A percentile compares a stretch with the other conserved stretches of the same genome.
phyloP scores from a whole-genome alignment of 2,329 filamentous ascomycete genomes.

The Fusarium zealandicum region DNA sequence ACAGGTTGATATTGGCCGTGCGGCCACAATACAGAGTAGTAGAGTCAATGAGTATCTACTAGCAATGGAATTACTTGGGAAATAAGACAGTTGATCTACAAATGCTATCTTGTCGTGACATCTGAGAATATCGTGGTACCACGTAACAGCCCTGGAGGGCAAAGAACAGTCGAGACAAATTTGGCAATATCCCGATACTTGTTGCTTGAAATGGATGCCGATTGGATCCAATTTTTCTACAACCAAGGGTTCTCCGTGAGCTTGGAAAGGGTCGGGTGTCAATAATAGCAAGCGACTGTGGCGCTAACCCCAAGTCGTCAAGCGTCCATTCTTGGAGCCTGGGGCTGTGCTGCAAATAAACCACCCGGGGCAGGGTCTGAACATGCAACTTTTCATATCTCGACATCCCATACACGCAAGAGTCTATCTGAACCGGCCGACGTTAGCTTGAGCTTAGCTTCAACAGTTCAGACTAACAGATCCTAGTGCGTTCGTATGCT shows the following conservation, averaged over 20 bases:
- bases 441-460: background rate
- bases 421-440: background rate
- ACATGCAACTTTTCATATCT: constrained; percentile 1
- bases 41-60: too few relatives aligned
- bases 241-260: background rate
- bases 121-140: too few relatives aligned
- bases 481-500: constrained; percentile 5
- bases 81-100: too few relatives aligned
- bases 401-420: background rate
- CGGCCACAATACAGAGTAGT: too few relatives aligned
- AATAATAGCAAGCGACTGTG: background rate
- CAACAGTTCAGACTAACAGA: background rate
- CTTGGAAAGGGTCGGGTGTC: too few relatives aligned
- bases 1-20: too few relatives aligned
- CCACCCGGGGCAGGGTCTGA: background rate
- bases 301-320: constrained; percentile 1
- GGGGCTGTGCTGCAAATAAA: constrained; percentile 7
- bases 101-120: too few relatives aligned
- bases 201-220: background rate
- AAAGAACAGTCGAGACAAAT: background rate
- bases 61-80: too few relatives aligned
- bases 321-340: background rate
- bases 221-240: background rate
- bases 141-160: too few relatives aligned
- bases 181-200: background rate